A percentile compares a stretch with the other conserved stretches of the same genome.
phyloP scores from a whole-genome alignment of 2,329 filamentous ascomycete species.

The Aspergillus ibericus region DNA sequence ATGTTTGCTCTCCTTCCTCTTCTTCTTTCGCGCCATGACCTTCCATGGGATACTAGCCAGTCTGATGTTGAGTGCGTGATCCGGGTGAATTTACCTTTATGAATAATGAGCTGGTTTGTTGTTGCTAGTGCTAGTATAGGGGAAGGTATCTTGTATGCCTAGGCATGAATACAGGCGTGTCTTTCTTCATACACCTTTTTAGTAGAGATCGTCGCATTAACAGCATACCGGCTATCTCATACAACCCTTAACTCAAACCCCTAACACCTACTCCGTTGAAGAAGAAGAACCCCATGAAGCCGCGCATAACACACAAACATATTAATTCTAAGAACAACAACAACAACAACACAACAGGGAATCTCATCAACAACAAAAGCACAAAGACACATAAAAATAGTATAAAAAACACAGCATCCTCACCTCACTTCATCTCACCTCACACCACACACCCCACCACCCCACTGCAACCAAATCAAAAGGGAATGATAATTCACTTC shows the following conservation, averaged over 20 bases:
- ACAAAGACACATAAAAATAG: not conserved
- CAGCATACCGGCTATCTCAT: no score
- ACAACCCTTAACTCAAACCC: no score
- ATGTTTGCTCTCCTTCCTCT: slow-evolving; percentile 12
- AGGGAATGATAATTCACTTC: slow-evolving; percentile 1
- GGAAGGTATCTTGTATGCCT: no score
- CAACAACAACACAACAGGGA: slow-evolving; percentile 15
- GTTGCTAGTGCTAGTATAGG: no score
- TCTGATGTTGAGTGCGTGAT: slow-evolving; percentile 4
- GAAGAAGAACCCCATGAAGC: not conserved
- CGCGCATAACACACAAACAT: not conserved
- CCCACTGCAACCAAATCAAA: no score
- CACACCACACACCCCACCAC: not conserved
- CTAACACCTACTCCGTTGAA: no score
- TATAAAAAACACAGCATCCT: not conserved
- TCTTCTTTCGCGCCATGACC: slow-evolving; percentile 9
- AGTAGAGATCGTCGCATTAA: no score
- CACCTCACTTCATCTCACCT: not conserved
- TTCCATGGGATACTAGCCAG: slow-evolving; percentile 6
- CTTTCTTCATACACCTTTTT: no score
- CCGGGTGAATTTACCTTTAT: slow-evolving; percentile 8
- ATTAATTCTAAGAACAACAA: not conserved
- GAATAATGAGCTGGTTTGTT: not conserved
- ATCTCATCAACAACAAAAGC: slow-evolving; percentile 18
- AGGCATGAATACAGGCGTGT: no score